Base-by-base conservation (phyloP, 176 grass and related monocot genomes). In the Olyra latifolia region DNA sequence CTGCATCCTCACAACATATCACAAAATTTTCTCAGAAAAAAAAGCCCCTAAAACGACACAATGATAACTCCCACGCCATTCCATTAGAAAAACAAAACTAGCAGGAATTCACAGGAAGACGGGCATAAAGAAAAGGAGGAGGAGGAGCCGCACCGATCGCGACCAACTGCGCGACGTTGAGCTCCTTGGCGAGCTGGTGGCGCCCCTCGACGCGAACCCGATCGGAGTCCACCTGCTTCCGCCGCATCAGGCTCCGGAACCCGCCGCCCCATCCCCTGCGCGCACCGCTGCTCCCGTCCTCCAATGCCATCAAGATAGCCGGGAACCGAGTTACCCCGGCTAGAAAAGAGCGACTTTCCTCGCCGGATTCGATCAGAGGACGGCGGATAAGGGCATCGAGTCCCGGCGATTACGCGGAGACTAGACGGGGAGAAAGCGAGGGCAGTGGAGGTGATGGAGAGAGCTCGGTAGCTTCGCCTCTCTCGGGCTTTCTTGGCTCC, bases 201-300 rank as follows among this genome's bases (percentile, higher is more conserved):
- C 85, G 91, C 6, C 86, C 92, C 46, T 72, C 81, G 60, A 77
- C 83, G 46, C 81, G 81, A 35, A 55, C 77, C 64, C 92, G 90
- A 68, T 95, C 74, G 15, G 95, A 95, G 84, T 98, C 95, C 62
- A 94, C 95, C 90, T 92, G 95, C 80, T 98, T 98, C 72, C 95
- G 83, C 25, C 95, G 87, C 86, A 87, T 78, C 92, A 98, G 83
- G 53, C 80, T 74, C 66, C 80, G 80, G 39, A 94, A 50, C 23
- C 80, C 83, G 32, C 80, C 35, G 3, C 66, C 69, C 72, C 79
- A 71, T 79, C 68, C 78, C 49, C 76, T 69, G 45, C 76, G 49
- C 11, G 72, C 75, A 22, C 82, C 23, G 76, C 76, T 65, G 69
- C 70, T 77, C 22, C 66, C 87, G 5, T 25, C 84, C 74, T 71